These are phyloP conservation scores for Paecilomyces sp. DNA, from an alignment of 2,329 filamentous ascomycete species.

Conservation along the genomic window DNA sequence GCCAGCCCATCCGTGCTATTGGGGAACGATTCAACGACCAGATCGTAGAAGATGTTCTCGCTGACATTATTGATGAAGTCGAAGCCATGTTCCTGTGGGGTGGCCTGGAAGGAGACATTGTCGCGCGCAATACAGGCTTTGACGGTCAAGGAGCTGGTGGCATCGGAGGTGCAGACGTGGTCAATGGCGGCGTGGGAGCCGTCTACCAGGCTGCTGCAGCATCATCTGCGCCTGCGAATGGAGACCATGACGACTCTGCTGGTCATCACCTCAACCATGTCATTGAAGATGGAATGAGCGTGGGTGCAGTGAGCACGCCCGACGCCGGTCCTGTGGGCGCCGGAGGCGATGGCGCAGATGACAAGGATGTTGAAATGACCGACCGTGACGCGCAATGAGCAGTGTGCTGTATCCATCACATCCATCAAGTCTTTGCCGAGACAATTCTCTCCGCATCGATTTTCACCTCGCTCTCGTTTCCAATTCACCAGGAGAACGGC, in stretches of 20 bases:
- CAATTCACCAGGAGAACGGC: not conserved
- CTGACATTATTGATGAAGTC: constrained; percentile 89
- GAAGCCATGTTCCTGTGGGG: constrained; percentile 62
- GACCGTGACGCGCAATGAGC: not conserved
- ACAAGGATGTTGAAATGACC: constrained; percentile 16
- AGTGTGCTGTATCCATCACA: not conserved
- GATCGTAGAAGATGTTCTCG: constrained; percentile 88
- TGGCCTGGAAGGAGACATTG: constrained; percentile 26
- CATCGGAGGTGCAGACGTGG: constrained; percentile 23
- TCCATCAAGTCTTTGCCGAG: too few species aligned
- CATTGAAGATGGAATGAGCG: constrained; percentile 17
- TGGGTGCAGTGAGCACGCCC: constrained; percentile 16
- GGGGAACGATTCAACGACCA: constrained; percentile 83
- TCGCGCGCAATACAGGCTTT: constrained; percentile 14
- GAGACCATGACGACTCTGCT: constrained; percentile 6
- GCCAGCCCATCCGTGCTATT: constrained; percentile 50
- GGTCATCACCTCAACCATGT: constrained; percentile 13
- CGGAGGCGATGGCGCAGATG: constrained; percentile 10
- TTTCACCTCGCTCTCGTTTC: not conserved
- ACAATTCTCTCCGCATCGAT: not conserved
- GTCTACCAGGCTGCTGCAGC: constrained; percentile 20
- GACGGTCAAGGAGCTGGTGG: constrained; percentile 17
- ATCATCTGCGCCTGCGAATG: constrained; percentile 1
- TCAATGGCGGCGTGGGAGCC: constrained; percentile 24
- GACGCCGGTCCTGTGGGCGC: constrained; percentile 8